Conservation (phyloP, 2,329 filamentous ascomycete genomes). For the Dryadomyces quercivorus region DNA sequence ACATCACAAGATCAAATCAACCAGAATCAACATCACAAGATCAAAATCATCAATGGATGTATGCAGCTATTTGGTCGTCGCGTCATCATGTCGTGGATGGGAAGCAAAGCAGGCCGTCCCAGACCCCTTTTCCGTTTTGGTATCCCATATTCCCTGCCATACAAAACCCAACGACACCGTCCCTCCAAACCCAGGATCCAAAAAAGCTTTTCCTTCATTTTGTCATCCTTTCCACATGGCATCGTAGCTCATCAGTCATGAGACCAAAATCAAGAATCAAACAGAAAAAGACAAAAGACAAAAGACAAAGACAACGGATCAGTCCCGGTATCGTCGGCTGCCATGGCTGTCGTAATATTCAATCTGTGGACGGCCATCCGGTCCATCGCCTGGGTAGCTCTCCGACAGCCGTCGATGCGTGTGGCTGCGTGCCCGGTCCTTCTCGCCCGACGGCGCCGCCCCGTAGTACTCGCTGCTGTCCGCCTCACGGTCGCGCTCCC, state of each 20-base stretch:
- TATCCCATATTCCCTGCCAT: neutral
- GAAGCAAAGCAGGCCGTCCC: neutral
- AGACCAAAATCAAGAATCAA: neutral
- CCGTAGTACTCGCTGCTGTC: neutral
- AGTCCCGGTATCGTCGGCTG: conserved; percentile 5
- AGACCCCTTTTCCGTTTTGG: neutral
- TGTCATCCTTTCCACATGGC: neutral
- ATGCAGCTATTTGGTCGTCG: neutral
- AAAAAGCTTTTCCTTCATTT: neutral
- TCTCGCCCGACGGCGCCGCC: neutral
- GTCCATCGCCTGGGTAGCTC: neutral
- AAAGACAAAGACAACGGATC: neutral
- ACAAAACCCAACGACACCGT: neutral
- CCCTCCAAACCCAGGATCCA: neutral
- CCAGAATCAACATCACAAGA: too few relatives aligned
- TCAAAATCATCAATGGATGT: too few relatives aligned
- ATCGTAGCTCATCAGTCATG: neutral
- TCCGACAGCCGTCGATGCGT: conserved; percentile 6
- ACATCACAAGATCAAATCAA: too few relatives aligned
- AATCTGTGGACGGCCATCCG: conserved; percentile 2
- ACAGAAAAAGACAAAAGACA: neutral
- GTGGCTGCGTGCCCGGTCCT: neutral
- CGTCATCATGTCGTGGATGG: neutral
- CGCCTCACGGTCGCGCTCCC: conserved; percentile 11
- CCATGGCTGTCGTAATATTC: conserved; percentile 9